Evolutionary conservation across 1,284 basidiomycete species (phyloP).

Genomic region (Amylostereum chailletii): DNA sequence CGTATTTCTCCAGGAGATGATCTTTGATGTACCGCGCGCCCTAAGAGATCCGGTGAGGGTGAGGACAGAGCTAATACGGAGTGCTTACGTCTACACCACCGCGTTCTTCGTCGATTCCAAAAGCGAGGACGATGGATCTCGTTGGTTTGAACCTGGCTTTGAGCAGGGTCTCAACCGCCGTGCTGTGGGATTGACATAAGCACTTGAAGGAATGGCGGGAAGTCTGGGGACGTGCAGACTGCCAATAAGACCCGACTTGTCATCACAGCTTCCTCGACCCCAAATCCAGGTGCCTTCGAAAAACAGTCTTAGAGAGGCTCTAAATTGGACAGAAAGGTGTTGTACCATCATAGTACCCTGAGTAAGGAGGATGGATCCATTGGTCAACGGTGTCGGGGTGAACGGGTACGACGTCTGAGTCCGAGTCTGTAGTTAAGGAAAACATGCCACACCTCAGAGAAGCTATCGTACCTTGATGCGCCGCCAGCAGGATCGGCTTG

Average conservation of each 20-base stretch:
- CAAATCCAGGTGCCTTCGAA: constrained; percentile 37
- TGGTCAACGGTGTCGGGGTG: constrained; percentile 40
- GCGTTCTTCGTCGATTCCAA: constrained; percentile 72
- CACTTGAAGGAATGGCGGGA: not conserved
- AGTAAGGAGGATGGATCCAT: constrained; percentile 59
- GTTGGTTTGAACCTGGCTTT: constrained; percentile 43
- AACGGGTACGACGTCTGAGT: constrained; percentile 60
- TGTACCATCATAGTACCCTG: constrained; percentile 54
- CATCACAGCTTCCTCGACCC: constrained; percentile 52
- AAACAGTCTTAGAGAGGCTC: not conserved
- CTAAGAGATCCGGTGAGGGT: constrained; percentile 18
- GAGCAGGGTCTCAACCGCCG: constrained; percentile 50
- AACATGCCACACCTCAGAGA: not conserved
- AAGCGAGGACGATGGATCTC: constrained; percentile 56
- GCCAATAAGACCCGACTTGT: constrained; percentile 51
- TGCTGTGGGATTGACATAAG: not conserved
- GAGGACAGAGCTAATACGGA: not conserved
- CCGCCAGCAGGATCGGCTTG: constrained; percentile 62
- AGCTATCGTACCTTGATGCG: constrained; percentile 54
- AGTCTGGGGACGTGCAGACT: constrained; percentile 25
- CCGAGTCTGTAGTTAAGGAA: too few relatives aligned
- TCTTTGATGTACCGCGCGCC: constrained; percentile 45
- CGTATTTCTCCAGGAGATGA: constrained; percentile 45
- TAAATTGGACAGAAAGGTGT: constrained; percentile 3
- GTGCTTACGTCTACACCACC: constrained; percentile 37